Evolutionary conservation across 2,329 filamentous ascomycete species (phyloP), one percentile per base, ranked within the genome.

Genomic region (Pseudophaeomoniella oleicola): DNA sequence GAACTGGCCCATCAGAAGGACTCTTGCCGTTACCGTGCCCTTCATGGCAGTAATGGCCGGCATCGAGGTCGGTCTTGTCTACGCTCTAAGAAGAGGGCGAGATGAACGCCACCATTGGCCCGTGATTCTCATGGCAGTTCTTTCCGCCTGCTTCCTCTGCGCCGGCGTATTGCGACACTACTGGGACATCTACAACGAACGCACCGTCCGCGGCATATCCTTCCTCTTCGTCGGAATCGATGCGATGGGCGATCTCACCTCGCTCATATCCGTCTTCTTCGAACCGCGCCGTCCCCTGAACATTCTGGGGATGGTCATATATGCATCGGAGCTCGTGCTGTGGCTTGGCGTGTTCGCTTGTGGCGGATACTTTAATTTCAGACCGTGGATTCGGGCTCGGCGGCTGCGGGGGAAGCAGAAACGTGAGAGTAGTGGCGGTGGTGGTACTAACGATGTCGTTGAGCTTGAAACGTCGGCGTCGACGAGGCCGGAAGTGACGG

Each of bases 181-280:
- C 46, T 72, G 69, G 61, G 78, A 83, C 42, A 81, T 84, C 15
- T 81, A 72, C 47, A 50, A 64, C 2, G 69, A 80, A 44, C 66
- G 72, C 4, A 80, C 76, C 0, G 78, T 81, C 2, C 64, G 75
- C 11, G 78, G 78, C 5, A 81, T 83, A 29, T 81, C 76, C 1
- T 82, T 83, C 52, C 58, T 81, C 2, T 84, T 84, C 44, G 76
- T 81, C 0, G 72, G 62, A 2, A 78, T 83, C 31, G 78, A 83
- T 53, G 78, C 77, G 0, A 62, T 72, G 1, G 78, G 78, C 0
- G 78, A 83, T 50, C 50, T 83, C 3, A 76, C 76, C 37, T 81
- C 76, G 0, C 57, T 83, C 0, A 50, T 77, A 2, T 78, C 77
- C 1, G 60, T 83, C 12, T 57, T 78, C 30, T 81, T 78, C 43